Percentiles rank a stretch among this genome's conserved stretches.
Evolutionary conservation across 2,329 filamentous ascomycete genomes (phyloP).

Genomic region (Cordyceps cateniannulata): DNA sequence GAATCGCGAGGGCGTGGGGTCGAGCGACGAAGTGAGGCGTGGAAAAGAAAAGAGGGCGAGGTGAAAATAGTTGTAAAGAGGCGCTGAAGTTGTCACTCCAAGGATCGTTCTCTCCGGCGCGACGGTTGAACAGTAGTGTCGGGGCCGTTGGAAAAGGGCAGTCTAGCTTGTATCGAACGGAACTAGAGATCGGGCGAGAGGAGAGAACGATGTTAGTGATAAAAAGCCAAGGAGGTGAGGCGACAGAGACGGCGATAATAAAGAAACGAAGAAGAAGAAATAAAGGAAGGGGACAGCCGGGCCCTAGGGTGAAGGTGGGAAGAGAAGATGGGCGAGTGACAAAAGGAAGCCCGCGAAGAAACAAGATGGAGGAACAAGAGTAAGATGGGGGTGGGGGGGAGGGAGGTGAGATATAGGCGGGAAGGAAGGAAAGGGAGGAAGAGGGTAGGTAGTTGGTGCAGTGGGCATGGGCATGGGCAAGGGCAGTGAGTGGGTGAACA

Average conservation of each 20-base stretch:
- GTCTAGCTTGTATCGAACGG: conserved; percentile 10
- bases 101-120: not conserved
- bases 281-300: conserved; percentile 24
- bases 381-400: conserved; percentile 18
- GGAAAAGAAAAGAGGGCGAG: not conserved
- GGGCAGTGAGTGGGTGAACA: not conserved
- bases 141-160: not conserved
- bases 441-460: not conserved
- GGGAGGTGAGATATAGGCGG: conserved; percentile 19
- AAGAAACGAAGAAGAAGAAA: conserved; percentile 21
- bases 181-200: conserved; percentile 15
- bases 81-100: not conserved
- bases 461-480: not conserved
- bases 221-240: conserved; percentile 12
- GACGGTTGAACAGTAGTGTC: not conserved
- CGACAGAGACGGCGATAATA: conserved; percentile 13
- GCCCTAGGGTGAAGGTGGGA: conserved; percentile 16
- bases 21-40: conserved; percentile 11
- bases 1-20: conserved; percentile 14
- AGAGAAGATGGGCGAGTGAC: conserved; percentile 12
- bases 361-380: conserved; percentile 15
- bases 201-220: conserved; percentile 18
- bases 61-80: not conserved
- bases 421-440: conserved; percentile 15
- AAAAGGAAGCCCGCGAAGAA: conserved; percentile 13